Percentiles rank a stretch among this genome's conserved stretches.
Evolutionary conservation across 345 rosid species (phyloP).

Genomic region (Citrus mangshanensis): DNA sequence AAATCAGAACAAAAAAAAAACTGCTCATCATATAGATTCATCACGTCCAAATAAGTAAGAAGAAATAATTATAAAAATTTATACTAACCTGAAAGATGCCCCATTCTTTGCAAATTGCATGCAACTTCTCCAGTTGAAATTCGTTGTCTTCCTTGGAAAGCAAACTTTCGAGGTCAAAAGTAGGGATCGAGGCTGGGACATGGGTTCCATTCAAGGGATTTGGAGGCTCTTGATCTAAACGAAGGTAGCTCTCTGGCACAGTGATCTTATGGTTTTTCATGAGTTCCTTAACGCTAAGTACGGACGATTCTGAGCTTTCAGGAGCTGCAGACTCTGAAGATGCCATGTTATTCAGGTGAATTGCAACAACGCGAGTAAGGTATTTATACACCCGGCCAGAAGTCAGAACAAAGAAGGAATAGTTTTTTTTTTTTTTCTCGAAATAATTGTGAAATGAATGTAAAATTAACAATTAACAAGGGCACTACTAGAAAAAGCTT

Average conservation of each 20-base stretch:
- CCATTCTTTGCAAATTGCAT: conserved; percentile 35
- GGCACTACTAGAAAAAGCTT: neutral
- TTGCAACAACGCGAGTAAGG: neutral
- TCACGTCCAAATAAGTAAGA: no score
- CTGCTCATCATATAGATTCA: no score
- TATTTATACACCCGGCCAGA: conserved; percentile 1
- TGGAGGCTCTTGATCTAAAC: conserved; percentile 1
- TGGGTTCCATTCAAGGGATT: neutral
- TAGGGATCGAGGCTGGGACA: conserved; percentile 12
- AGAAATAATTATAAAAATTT: no score
- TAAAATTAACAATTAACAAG: neutral
- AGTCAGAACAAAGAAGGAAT: neutral
- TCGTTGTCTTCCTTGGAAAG: conserved; percentile 14
- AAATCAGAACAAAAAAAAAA: no score
- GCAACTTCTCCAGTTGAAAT: conserved; percentile 24
- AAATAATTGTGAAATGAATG: neutral
- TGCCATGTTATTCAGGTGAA: conserved; percentile 9
- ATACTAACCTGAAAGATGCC: conserved; percentile 38
- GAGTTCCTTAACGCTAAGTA: conserved; percentile 25
- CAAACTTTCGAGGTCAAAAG: conserved; percentile 24
- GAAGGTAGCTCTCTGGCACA: conserved; percentile 21
- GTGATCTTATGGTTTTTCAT: conserved; percentile 17
- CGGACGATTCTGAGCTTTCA: neutral
- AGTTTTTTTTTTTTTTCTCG: neutral
- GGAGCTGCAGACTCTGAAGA: neutral